Conservation (phyloP, 192 early-diverging fungal genomes). For the Coemansia guatemalensis region DNA sequence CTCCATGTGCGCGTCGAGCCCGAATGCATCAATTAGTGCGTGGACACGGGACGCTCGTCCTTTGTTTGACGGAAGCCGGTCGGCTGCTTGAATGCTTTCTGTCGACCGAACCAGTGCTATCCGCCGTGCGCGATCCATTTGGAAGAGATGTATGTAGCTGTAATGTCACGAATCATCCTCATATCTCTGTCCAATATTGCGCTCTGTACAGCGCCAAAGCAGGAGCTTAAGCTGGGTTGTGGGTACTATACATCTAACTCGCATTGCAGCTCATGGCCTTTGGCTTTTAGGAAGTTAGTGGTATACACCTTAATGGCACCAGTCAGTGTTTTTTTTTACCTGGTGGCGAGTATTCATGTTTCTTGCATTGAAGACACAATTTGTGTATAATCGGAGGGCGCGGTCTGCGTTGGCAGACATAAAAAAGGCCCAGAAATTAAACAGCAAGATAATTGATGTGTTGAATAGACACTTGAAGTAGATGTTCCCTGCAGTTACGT, state of each 20-base stretch:
- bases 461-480: too few species aligned
- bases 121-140: background rate
- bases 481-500: too few species aligned
- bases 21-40: slow-evolving; percentile 42
- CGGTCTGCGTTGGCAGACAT: too few species aligned
- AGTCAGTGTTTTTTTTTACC: too few species aligned
- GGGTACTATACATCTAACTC: background rate
- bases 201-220: background rate
- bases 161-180: background rate
- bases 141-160: background rate
- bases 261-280: too few species aligned
- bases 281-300: too few species aligned
- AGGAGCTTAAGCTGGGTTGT: background rate
- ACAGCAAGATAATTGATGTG: too few species aligned
- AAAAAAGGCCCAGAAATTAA: too few species aligned
- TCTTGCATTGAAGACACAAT: too few species aligned
- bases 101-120: slow-evolving; percentile 35
- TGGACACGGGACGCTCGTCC: slow-evolving; percentile 48
- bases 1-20: slow-evolving; percentile 7
- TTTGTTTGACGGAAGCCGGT: slow-evolving; percentile 40
- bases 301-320: too few species aligned
- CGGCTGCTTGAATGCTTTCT: slow-evolving; percentile 36
- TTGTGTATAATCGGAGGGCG: too few species aligned
- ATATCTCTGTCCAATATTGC: background rate
- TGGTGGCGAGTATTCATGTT: too few species aligned